Evolutionary conservation across 2,329 filamentous ascomycete genomes (phyloP).

Genomic region (Ceratocystis alfenasii): DNA sequence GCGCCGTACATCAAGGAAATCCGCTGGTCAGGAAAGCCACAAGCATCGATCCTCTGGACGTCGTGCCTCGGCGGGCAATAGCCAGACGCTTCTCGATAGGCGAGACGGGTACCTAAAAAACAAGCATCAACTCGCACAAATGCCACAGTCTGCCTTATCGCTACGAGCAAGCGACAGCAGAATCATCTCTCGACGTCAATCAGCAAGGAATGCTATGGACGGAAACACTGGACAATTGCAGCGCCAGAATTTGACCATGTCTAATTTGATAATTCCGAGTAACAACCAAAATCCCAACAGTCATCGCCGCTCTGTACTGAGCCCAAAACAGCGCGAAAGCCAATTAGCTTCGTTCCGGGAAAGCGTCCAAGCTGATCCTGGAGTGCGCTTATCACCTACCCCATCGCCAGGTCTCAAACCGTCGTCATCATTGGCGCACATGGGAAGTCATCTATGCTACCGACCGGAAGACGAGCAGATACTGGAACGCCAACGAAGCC

Average conservation of each 20-base stretch:
- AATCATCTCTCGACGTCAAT: background rate
- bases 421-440: constrained; percentile 12
- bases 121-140: constrained; percentile 33
- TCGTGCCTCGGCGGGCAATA: background rate
- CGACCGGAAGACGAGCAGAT: constrained; percentile 34
- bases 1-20: background rate
- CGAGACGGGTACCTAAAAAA: constrained; percentile 42
- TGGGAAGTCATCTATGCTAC: constrained; percentile 9
- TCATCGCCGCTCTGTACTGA: constrained; percentile 37
- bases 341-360: constrained; percentile 56
- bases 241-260: constrained; percentile 38
- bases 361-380: constrained; percentile 46
- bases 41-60: background rate
- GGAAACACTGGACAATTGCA: constrained; percentile 46
- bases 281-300: constrained; percentile 43
- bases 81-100: constrained; percentile 43
- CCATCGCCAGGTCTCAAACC: constrained; percentile 10
- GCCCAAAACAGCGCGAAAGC: constrained; percentile 39
- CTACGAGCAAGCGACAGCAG: constrained; percentile 6
- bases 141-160: constrained; percentile 26
- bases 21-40: background rate
- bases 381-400: background rate
- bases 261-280: constrained; percentile 28
- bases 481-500: constrained; percentile 41
- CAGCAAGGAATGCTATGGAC: constrained; percentile 23